Conservation (phyloP, 805 yeast genomes). For the Lachancea sp. region DNA sequence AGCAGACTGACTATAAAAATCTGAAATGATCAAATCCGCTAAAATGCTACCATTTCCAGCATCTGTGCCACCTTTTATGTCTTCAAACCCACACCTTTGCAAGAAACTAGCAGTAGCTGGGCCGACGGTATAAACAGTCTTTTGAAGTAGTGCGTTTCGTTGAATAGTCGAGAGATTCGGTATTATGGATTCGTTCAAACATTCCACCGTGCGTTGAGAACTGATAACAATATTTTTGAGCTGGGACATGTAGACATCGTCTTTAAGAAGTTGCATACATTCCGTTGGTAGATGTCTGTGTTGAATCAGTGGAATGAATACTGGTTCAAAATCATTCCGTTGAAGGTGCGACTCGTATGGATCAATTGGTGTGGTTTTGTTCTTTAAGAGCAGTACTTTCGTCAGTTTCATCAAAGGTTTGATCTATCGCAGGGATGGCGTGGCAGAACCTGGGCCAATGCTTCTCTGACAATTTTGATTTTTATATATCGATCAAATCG, state of each 20-base stretch:
- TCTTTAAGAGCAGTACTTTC: slow-evolving; percentile 56
- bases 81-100: slow-evolving; percentile 52
- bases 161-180: slow-evolving; percentile 15
- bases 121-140: slow-evolving; percentile 80
- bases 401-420: background rate
- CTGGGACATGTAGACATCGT: slow-evolving; percentile 36
- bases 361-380: slow-evolving; percentile 62
- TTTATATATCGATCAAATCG: too few species aligned
- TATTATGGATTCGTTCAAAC: slow-evolving; percentile 45
- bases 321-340: slow-evolving; percentile 36
- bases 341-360: slow-evolving; percentile 48
- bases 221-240: slow-evolving; percentile 65
- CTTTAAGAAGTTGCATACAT: slow-evolving; percentile 40
- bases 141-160: slow-evolving; percentile 34
- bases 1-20: slow-evolving; percentile 13
- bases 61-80: slow-evolving; percentile 61
- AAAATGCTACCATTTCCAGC: slow-evolving; percentile 79
- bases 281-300: slow-evolving; percentile 49
- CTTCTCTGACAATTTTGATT: too few species aligned
- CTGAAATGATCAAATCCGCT: slow-evolving; percentile 53
- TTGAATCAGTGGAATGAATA: slow-evolving; percentile 66
- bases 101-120: slow-evolving; percentile 73
- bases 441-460: too few species aligned
- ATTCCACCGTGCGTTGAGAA: slow-evolving; percentile 87
- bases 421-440: too few species aligned